Evolutionary conservation across 169 alveolate genomes (phyloP), one percentile per base, ranked within the genome.

Genomic region (Cryptosporidium tyzzeri): DNA sequence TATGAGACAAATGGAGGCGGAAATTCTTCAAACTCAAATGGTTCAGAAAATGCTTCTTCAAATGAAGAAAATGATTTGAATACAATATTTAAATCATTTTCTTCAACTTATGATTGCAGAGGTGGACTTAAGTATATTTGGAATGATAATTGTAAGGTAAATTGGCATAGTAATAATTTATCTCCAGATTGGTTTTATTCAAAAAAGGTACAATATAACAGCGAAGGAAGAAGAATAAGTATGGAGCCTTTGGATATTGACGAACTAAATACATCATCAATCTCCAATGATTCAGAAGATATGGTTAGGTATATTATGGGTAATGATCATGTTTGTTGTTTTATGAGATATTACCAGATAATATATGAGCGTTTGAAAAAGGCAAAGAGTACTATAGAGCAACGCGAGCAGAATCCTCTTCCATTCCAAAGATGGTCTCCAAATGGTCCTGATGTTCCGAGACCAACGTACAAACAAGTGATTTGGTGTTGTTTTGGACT

Each of bases 321-420:
- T 44, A 80, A 80, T 59, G 89, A 80, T 37, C 89, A 80, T 62
- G 26, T 92, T 61, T 92, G 89, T 73, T 87, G 92, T 18, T 91
- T 93, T 33, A 18, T 93, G 29, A 69, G 93, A 44, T 80, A 86
- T 31, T 91, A 93, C 71, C 93, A 85, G 85, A 86, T 85, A 39
- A 69, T 93, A 37, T 93, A 93, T 75, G 96, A 93, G 70, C 86
- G 96, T 59, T 37, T 93, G 18, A 70, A 87, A 45, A 92, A 92
- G 53, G 95, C 94, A 31, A 87, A 86, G 18, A 55, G 61, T 31
- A 80, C 89, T 10, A 89, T 92, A 39, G 75, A 61, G 41, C 85
- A 86, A 21, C 45, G 71, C 29, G 85, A 70, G 48, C 73, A 80
- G 23, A 80, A 80, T 59, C 89, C 89, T 48, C 67, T 62, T 23